Base-by-base conservation (phyloP, 2,329 filamentous ascomycete species). In the Colletotrichum nymphaeae region DNA sequence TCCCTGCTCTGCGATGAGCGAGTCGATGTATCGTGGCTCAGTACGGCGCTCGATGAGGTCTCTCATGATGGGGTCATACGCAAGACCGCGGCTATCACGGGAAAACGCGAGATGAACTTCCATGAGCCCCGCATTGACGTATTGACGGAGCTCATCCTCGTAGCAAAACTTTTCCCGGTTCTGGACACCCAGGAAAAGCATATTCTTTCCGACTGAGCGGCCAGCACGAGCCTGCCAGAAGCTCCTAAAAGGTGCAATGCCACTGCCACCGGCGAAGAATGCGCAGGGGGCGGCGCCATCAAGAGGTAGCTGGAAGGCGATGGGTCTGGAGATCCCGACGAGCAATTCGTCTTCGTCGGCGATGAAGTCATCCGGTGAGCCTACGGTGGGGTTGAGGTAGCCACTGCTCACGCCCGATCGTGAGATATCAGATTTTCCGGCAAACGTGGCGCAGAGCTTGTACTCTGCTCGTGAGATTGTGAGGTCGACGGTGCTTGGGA, bases 91-190 rank as follows among this genome's bases (percentile, higher is more conserved):
- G 0, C 81, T 80, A 75, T 89, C 88, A 1, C 88, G 82, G 0
- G 88, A 89, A 69, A 90, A 88, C 0, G 87, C 87, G 0, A 87
- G 82, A 65, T 89, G 85, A 0, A 88, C 85, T 71, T 89, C 87
- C 83, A 89, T 86, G 32, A 84, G 80, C 1, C 86, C 86, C 12
- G 83, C 83, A 9, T 83, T 84, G 37, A 88, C 83, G 65, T 83
- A 83, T 11, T 85, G 81, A 9, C 85, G 82, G 26, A 88, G 80
- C 76, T 88, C 86, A 5, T 85, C 80, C 74, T 88, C 86, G 75
- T 87, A 88, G 74, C 84, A 86, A 64, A 88, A 86, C 75, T 87
- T 88, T 3, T 88, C 86, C 2, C 88, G 84, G 2, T 83, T 87
- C 75, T 89, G 87, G 0, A 89, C 86, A 3, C 87, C 87, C 0